phyloP scores from a whole-genome alignment of 345 rosid species.

The Pistacia integerrima region DNA sequence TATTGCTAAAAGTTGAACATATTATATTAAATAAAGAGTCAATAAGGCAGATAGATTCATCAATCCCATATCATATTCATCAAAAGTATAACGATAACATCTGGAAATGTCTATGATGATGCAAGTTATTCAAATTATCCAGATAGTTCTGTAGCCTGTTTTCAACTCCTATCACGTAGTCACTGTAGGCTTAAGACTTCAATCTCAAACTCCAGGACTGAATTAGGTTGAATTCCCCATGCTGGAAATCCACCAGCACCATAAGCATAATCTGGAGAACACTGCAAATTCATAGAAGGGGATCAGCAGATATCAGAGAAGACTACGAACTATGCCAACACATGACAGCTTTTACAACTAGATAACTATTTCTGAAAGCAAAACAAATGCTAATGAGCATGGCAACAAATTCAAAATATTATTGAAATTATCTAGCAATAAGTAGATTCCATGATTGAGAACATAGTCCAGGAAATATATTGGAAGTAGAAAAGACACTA shows the following conservation, averaged over 20 bases:
- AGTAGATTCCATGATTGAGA: neutral
- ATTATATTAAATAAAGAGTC: neutral
- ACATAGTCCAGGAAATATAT: neutral
- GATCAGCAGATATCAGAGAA: neutral
- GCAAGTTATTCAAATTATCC: conserved; percentile 15
- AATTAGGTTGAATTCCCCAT: conserved; percentile 92
- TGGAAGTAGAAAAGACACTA: neutral
- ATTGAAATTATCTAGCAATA: neutral
- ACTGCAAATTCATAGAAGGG: conserved; percentile 48
- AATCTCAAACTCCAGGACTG: conserved; percentile 81
- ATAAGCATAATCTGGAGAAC: conserved; percentile 93
- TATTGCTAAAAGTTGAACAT: neutral
- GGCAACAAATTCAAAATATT: neutral
- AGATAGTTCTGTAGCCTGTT: conserved; percentile 3
- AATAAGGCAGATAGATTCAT: neutral
- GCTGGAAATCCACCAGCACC: conserved; percentile 77
- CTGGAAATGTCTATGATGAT: neutral
- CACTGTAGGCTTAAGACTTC: conserved; percentile 68
- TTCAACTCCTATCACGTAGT: conserved; percentile 17
- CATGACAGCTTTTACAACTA: neutral
- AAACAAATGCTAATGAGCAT: neutral
- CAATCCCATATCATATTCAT: neutral
- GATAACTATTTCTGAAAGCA: neutral
- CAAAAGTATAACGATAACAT: conserved; percentile 2
- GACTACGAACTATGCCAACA: neutral